Evolutionary conservation across 345 rosid species (phyloP), one percentile per base, ranked within the genome.

Genomic region (Salix suchowensis): DNA sequence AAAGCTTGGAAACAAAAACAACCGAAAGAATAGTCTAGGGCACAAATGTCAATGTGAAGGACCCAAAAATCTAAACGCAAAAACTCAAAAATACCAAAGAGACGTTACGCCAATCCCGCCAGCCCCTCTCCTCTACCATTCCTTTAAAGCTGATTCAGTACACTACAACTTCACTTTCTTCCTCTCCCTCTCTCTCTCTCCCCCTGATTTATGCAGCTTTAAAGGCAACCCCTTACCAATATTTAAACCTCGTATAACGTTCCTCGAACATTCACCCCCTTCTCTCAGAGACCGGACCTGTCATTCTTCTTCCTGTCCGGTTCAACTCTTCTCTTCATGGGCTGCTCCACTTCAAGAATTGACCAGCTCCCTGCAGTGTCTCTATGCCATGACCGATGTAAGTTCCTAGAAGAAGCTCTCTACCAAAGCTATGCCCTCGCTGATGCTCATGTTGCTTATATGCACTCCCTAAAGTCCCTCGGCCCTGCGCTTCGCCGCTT

Each of bases 301-400:
- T 44, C 2, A 36, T 0, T 30, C 26, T 7, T 16, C 50, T n/a
- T 32, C 19, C 8, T 6, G 44, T 12, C 15, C 21, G 18, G 37
- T 26, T 21, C 40, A 0, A 13, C 58, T 74, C 26, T 7, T 18
- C 69, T 26, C 65, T 24, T 40, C 61, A 88, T 87, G 89, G 89
- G 90, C 68, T 89, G 92, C 83, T 73, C 83, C 81, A 78, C 83
- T 82, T 85, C 95, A 0, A 89, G 85, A 64, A 79, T 89, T 75
- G 88, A 91, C 83, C 65, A 76, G 71, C 84, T 89, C 2, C 95
- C 91, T 1, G 89, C 88, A 65, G 88, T 91, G 11, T 26, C 88
- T 74, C 82, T 89, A 2, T 91, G 92, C 75, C 91, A 90, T 11
- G 82, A 87, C 80, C 91, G 95, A 44, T 88, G 87, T 82, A 85